Base-by-base conservation (phyloP, 2,329 filamentous ascomycete species). In the Xylaria sp. region DNA sequence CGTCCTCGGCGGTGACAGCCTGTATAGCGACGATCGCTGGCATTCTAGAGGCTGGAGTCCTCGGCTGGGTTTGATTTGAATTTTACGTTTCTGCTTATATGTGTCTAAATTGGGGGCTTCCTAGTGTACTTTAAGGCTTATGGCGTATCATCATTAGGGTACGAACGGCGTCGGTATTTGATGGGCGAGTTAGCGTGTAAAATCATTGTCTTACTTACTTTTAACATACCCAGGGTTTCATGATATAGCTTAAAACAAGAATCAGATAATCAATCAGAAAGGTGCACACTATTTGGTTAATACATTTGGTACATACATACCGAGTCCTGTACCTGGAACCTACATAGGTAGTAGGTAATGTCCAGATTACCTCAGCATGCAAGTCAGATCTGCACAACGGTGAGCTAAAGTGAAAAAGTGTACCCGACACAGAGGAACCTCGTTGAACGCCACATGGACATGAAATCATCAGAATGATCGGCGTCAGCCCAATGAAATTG, bases 21-120 rank as follows among this genome's bases (percentile, higher is more conserved):
- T 81, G 77, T 76, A 80, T 83, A 76, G 78, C 77, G 72, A 75
- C 79, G 71, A 77, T 81, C 75, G 78, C 80, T 76, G 79, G 77
- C 75, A 57, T 78, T 69, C 71, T 79, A 65, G 73, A 67, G 31
- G 42, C 57, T 44, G 53, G 69, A 57, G 45, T 73, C 63, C 69
- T 71, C 65, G 45, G 27, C 53, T 47, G 53, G 15, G 66, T 38
- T 73, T 74, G 73, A 25, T 33, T 61, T 25, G 45, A 55, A 15
- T 15, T 50, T 22, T 20, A 20, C 33, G 17, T 45, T 22, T 54
- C 22, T 51, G 5, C 25, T 13, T 44, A 50, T 44, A 22, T 50
- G 7, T 51, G 5, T 38, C 17, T 38, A 38, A 38, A 38, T 2
- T 5, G 51, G 38, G 38, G 58, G 17, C 2, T 38, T 58, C 22